These are phyloP conservation scores for Podospora didyma DNA, from an alignment of 495 filamentous ascomycete genomes.

Conservation along the genomic window DNA sequence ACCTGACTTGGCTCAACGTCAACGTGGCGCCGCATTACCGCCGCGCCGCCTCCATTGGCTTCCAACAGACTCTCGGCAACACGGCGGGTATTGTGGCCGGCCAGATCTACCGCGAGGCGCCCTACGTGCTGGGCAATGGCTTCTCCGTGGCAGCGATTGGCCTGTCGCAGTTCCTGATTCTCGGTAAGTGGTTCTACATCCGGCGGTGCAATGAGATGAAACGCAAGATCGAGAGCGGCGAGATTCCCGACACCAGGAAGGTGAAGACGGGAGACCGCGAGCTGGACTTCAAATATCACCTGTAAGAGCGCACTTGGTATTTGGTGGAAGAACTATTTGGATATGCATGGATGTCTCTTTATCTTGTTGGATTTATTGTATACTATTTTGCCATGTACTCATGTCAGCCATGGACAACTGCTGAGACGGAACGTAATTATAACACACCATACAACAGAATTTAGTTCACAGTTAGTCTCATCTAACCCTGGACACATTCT, in stretches of 20 bases:
- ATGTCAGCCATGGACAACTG: too few relatives aligned
- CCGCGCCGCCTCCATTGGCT: constrained; percentile 50
- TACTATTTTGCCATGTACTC: too few relatives aligned
- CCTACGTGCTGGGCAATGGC: constrained; percentile 47
- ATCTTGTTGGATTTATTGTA: too few relatives aligned
- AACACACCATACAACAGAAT: too few relatives aligned
- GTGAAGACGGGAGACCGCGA: constrained; percentile 44
- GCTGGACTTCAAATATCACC: constrained; percentile 48
- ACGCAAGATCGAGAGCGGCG: constrained; percentile 35
- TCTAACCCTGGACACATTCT: too few relatives aligned
- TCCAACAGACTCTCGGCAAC: constrained; percentile 55
- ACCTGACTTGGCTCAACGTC: constrained; percentile 54
- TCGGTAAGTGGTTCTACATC: constrained; percentile 38
- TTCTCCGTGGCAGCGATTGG: constrained; percentile 45
- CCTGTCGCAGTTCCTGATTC: constrained; percentile 36
- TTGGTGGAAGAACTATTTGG: too few relatives aligned
- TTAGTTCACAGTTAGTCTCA: too few relatives aligned
- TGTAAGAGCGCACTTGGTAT: too few relatives aligned
- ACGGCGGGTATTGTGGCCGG: constrained; percentile 51
- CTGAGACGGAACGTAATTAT: too few relatives aligned
- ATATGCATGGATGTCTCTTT: too few relatives aligned
- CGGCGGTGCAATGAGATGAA: constrained; percentile 39
- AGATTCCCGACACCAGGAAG: constrained; percentile 39
- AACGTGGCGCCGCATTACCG: constrained; percentile 57
- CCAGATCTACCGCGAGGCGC: constrained; percentile 48